A percentile compares a stretch with the other conserved stretches of the same genome.
Evolutionary conservation across 202 grass and related monocot genomes (phyloP).

Genomic region (Carex arenaria): DNA sequence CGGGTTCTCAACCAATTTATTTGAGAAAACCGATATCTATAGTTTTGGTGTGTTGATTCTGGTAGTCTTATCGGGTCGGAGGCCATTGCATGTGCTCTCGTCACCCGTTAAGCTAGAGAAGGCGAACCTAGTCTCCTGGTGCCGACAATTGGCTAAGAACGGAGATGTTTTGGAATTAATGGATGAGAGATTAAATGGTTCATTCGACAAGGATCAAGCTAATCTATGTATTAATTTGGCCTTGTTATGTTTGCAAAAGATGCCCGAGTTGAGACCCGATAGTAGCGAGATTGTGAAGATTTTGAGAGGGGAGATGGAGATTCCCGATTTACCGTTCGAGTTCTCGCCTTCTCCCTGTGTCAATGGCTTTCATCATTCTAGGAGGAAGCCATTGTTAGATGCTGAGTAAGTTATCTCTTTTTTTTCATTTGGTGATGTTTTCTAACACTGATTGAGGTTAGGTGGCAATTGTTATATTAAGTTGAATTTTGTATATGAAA

Average conservation of each 20-base stretch:
- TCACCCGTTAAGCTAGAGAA: conserved; percentile 92
- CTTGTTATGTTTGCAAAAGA: conserved; percentile 72
- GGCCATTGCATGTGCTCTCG: conserved; percentile 77
- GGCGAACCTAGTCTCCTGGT: conserved; percentile 86
- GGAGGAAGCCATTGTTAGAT: conserved; percentile 29
- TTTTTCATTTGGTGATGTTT: conserved; percentile 9
- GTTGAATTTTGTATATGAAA: conserved; percentile 15
- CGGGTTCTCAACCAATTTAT: conserved; percentile 26
- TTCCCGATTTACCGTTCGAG: conserved; percentile 47
- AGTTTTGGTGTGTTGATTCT: conserved; percentile 82
- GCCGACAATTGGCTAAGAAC: conserved; percentile 58
- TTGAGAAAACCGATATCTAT: conserved; percentile 71
- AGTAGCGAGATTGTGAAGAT: conserved; percentile 77
- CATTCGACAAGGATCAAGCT: conserved; percentile 58
- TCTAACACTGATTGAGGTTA: conserved; percentile 15
- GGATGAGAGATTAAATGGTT: conserved; percentile 53
- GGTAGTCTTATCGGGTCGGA: conserved; percentile 71
- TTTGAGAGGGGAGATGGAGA: conserved; percentile 77
- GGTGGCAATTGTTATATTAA: conserved; percentile 3
- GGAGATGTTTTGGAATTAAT: conserved; percentile 79
- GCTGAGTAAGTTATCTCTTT: conserved; percentile 13
- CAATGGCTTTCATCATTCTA: conserved; percentile 35
- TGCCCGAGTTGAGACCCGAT: conserved; percentile 68
- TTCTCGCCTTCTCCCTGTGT: conserved; percentile 56
- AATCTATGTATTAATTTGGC: conserved; percentile 64